These are phyloP conservation scores for Aegilops tauschii DNA, from an alignment of 176 grass and related monocot genomes.

Conservation along the genomic window DNA sequence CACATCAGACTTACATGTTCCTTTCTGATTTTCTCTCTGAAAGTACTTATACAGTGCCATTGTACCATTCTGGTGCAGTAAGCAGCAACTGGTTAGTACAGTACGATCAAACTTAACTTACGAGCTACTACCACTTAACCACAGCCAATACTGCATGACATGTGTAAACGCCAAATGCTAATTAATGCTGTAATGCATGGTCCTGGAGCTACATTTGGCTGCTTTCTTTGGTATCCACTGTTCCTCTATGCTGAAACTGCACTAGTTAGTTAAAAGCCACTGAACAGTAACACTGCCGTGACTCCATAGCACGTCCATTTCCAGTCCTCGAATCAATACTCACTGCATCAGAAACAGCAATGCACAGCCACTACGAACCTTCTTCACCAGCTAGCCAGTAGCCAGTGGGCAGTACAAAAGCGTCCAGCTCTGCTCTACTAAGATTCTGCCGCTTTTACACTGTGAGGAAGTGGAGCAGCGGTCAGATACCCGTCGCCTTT, in stretches of 20 bases:
- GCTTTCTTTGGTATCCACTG: constrained; percentile 2
- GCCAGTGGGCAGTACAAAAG: background rate
- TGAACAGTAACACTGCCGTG: constrained; percentile 10
- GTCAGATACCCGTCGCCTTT: constrained; percentile 28
- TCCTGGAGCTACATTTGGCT: constrained; percentile 5
- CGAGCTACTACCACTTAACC: background rate
- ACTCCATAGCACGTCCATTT: background rate
- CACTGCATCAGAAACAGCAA: constrained; percentile 11
- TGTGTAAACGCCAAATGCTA: background rate
- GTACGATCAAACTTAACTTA: constrained; percentile 23
- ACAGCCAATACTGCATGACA: background rate
- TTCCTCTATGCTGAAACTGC: background rate
- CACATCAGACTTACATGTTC: constrained; percentile 24
- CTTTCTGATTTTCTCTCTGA: background rate
- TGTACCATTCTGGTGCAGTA: constrained; percentile 30
- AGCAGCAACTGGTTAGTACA: constrained; percentile 26
- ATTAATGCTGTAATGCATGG: background rate
- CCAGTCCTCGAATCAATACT: background rate
- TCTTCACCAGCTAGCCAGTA: constrained; percentile 22
- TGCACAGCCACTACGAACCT: constrained; percentile 4
- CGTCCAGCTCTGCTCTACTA: constrained; percentile 31
- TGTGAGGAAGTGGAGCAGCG: background rate
- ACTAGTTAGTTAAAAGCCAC: background rate
- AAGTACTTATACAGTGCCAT: constrained; percentile 16
- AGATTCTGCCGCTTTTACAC: constrained; percentile 29